Conservation (phyloP, 192 early-diverging fungal species). For the Geranomyces michiganensis region DNA sequence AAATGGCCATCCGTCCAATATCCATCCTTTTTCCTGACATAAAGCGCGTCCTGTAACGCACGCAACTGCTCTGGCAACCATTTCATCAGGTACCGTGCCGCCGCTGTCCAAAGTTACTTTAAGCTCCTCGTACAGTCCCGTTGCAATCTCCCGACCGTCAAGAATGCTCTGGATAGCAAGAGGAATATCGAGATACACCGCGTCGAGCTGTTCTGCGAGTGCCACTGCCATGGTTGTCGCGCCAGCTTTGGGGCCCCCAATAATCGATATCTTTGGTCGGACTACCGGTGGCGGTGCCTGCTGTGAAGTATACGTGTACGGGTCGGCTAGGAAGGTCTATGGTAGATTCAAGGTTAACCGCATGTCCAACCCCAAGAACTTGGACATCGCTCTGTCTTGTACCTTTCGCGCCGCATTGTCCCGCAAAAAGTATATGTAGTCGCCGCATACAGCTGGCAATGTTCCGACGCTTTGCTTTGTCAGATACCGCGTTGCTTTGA, state of each 20-base stretch:
- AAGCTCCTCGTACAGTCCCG: constrained; percentile 36
- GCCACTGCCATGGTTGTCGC: constrained; percentile 42
- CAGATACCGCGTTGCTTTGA: constrained; percentile 30
- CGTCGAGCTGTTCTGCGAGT: constrained; percentile 41
- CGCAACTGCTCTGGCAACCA: constrained; percentile 43
- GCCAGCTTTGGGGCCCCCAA: constrained; percentile 52
- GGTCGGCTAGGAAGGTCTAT: constrained; percentile 47
- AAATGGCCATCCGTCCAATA: constrained; percentile 58
- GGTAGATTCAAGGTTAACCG: not conserved
- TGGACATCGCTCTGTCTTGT: not conserved
- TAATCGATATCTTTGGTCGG: constrained; percentile 41
- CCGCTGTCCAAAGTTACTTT: constrained; percentile 38
- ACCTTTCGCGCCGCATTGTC: constrained; percentile 36
- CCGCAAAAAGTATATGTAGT: constrained; percentile 49
- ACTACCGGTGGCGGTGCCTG: constrained; percentile 44
- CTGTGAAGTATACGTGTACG: constrained; percentile 29
- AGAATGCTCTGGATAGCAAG: constrained; percentile 45
- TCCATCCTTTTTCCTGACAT: constrained; percentile 52
- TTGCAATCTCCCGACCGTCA: constrained; percentile 35
- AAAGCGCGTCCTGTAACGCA: constrained; percentile 45
- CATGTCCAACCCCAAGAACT: not conserved
- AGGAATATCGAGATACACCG: constrained; percentile 46
- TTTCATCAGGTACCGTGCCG: constrained; percentile 35
- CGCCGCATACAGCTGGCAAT: constrained; percentile 43
- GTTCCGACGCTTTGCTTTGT: constrained; percentile 30